Base-by-base conservation (phyloP, 2,329 filamentous ascomycete species). In the Pestalotiopsis sp. region DNA sequence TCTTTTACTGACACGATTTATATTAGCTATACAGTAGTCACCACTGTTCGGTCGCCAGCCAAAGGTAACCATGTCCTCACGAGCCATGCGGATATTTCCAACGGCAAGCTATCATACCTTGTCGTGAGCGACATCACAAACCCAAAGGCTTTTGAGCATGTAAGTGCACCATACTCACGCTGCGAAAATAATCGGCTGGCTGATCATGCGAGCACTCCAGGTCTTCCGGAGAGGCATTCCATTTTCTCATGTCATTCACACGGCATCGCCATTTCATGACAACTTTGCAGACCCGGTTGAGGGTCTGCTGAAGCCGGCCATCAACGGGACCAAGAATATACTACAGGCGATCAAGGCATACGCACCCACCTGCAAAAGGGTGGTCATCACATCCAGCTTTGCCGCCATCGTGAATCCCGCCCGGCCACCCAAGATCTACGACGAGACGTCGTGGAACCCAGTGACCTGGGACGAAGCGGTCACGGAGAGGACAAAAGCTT, bases 371-470 rank as follows among this genome's bases (percentile, higher is more conserved):
- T 27, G 25, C 31, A 64, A 64, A 38, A 27, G 61, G 17, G 61
- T 64, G 17, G 61, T 64, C 13, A 38, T 64, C 17, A 38, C 38
- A 27, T 64, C 61, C 11, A 36, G 25, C 20, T 38, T 64, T 20
- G 61, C 61, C 11, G 61, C 61, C 38, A 38, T 64, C 14, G 25
- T 64, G 1, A 45, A 64, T 12, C 20, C 20, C 2, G 27, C 23
- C 31, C 25, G 36, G 4, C 31, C 61, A 3, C 31, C 31, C 31
- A 38, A 38, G n/a, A 14, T 64, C 38, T 64, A 64, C 36, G 61
- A 64, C 23, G 61, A 64, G 23, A 39, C 61, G 20, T 38, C 61
- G 31, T 64, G 61, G 61, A 64, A 64, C 20, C 61, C 61, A 6
- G 61, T 64, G 14, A 41, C 31, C 11, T 64, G 38, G 31, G 61